These are phyloP conservation scores for Haberlea rhodopensis DNA, from an alignment of 257 asterid species.

Conservation along the genomic window DNA sequence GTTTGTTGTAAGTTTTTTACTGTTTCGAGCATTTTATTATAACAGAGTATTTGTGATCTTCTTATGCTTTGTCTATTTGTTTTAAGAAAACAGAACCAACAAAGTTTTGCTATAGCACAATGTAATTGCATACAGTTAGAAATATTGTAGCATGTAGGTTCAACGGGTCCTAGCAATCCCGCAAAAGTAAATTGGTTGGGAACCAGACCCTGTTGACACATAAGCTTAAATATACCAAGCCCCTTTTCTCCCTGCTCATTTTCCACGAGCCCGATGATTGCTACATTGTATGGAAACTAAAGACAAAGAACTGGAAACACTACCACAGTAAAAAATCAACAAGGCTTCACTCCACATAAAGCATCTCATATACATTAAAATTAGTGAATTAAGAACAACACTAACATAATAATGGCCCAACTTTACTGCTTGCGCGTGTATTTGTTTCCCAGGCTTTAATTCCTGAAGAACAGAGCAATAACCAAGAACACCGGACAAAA, in stretches of 20 bases:
- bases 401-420: conserved; percentile 40
- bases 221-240: conserved; percentile 46
- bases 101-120: conserved; percentile 53
- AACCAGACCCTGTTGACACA: conserved; percentile 45
- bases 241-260: conserved; percentile 47
- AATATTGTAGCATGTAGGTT: conserved; percentile 29
- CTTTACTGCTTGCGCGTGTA: conserved; percentile 59
- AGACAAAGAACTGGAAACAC: conserved; percentile 24
- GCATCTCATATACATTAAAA: conserved; percentile 68
- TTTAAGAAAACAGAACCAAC: no score
- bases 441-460: conserved; percentile 49
- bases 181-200: conserved; percentile 75
- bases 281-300: conserved; percentile 58
- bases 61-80: no score
- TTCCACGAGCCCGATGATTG: conserved; percentile 63
- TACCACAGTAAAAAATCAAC: conserved; percentile 32
- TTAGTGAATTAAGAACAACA: conserved; percentile 60
- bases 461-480: conserved; percentile 57
- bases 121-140: conserved; percentile 51
- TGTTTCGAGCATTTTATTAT: no score
- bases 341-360: conserved; percentile 51
- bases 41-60: no score
- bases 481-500: conserved; percentile 57
- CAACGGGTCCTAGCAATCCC: conserved; percentile 52
- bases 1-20: no score